Conservation (phyloP, 2,329 filamentous ascomycete genomes). For the Plectosphaerella sp. region DNA sequence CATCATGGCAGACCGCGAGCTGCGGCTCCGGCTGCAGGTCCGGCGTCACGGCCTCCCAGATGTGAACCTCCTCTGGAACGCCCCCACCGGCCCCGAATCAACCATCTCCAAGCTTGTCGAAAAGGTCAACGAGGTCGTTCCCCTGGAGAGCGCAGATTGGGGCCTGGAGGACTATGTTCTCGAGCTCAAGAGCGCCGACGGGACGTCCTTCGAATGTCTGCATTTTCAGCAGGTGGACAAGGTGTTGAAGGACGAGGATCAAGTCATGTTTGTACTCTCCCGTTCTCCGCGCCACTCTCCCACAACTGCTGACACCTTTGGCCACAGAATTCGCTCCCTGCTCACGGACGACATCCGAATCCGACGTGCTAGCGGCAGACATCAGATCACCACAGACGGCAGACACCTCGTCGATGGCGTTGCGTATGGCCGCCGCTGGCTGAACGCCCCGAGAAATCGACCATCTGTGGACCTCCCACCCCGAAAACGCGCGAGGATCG, state of each 20-base stretch:
- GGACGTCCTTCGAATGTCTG: constrained; percentile 74
- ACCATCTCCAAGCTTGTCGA: constrained; percentile 75
- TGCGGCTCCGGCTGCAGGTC: constrained; percentile 72
- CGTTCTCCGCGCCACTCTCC: neutral
- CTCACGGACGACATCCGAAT: constrained; percentile 69
- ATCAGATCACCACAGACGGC: constrained; percentile 76
- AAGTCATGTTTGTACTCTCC: constrained; percentile 62
- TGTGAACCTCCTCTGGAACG: constrained; percentile 67
- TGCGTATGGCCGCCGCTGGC: constrained; percentile 71
- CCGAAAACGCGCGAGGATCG: constrained; percentile 60
- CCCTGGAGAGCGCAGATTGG: constrained; percentile 78
- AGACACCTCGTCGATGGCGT: constrained; percentile 81
- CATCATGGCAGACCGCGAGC: constrained; percentile 30
- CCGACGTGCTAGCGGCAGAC: constrained; percentile 68
- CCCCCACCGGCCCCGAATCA: constrained; percentile 50
- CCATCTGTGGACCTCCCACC: constrained; percentile 70
- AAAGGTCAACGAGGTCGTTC: constrained; percentile 73
- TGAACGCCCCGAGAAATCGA: constrained; percentile 54
- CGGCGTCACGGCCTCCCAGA: constrained; percentile 71
- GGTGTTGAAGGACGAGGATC: constrained; percentile 76
- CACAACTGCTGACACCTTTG: constrained; percentile 8
- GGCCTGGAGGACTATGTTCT: constrained; percentile 87
- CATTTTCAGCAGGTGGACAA: constrained; percentile 73
- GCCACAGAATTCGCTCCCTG: constrained; percentile 68
- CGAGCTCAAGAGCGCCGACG: constrained; percentile 55